Evolutionary conservation across 805 yeast genomes (phyloP).

Genomic region (Grigorovia jiainica): DNA sequence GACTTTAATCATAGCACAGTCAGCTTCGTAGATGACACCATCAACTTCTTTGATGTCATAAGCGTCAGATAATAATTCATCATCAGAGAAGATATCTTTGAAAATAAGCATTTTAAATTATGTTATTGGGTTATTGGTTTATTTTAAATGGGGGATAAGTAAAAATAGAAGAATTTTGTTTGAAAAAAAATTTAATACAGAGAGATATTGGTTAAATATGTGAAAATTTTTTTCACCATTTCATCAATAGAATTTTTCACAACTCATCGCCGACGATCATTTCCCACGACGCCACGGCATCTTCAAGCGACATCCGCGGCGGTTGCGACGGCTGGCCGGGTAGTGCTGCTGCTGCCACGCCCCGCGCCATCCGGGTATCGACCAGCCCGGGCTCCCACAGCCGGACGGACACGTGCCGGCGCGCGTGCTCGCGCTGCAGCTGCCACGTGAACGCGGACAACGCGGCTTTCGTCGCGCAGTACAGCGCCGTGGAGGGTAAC

Average conservation of each 20-base stretch:
- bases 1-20: conserved; percentile 86
- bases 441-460: conserved; percentile 18
- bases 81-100: conserved; percentile 84
- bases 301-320: no score
- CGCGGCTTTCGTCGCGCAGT: conserved; percentile 28
- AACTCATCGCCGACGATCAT: neutral
- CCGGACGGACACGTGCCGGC: no score
- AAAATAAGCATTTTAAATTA: conserved; percentile 29
- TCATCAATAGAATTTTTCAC: neutral
- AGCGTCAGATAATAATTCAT: conserved; percentile 96
- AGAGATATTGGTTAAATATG: neutral
- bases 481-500: conserved; percentile 26
- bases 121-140: conserved; percentile 1
- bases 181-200: neutral
- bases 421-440: conserved; percentile 15
- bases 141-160: no score
- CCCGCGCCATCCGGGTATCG: no score
- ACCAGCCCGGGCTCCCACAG: no score
- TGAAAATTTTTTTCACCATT: neutral
- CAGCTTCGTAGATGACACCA: conserved; percentile 90
- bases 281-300: no score
- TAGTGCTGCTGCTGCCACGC: no score
- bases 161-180: no score
- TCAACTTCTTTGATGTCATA: conserved; percentile 84
- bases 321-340: no score